Percentiles rank a stretch among this genome's conserved stretches.
Conservation (phyloP, 225 moss, liverwort and hornwort genomes). For the Antitrichia curtipendula region DNA sequence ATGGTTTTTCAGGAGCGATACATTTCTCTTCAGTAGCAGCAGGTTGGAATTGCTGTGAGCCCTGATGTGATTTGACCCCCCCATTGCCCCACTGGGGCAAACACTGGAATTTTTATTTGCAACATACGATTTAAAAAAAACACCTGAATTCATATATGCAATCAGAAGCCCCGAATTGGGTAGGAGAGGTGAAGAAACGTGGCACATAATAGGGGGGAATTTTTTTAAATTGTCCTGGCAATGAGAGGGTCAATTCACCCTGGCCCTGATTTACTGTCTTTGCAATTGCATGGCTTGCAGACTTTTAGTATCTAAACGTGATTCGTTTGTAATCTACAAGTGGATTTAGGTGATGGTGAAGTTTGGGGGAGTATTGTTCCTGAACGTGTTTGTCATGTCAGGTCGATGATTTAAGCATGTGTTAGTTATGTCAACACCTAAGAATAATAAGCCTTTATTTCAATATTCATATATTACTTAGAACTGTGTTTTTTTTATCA, state of each 20-base stretch:
- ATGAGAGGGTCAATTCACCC: too few relatives aligned
- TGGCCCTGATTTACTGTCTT: too few relatives aligned
- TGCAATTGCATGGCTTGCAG: neutral
- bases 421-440: neutral
- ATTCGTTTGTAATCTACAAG: neutral
- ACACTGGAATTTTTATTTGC: too few relatives aligned
- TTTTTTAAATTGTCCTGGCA: too few relatives aligned
- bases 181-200: too few relatives aligned
- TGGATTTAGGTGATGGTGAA: neutral
- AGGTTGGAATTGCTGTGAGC: neutral
- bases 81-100: too few relatives aligned
- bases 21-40: neutral
- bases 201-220: too few relatives aligned
- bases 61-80: too few relatives aligned
- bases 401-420: neutral
- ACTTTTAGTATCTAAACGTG: neutral
- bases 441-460: neutral
- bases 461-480: neutral
- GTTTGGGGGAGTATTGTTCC: neutral
- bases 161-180: too few relatives aligned
- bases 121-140: too few relatives aligned
- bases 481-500: too few relatives aligned
- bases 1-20: neutral
- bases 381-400: neutral
- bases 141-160: too few relatives aligned